Base-by-base conservation (phyloP, 2,329 filamentous ascomycete genomes). In the Acrocalymma vagum region DNA sequence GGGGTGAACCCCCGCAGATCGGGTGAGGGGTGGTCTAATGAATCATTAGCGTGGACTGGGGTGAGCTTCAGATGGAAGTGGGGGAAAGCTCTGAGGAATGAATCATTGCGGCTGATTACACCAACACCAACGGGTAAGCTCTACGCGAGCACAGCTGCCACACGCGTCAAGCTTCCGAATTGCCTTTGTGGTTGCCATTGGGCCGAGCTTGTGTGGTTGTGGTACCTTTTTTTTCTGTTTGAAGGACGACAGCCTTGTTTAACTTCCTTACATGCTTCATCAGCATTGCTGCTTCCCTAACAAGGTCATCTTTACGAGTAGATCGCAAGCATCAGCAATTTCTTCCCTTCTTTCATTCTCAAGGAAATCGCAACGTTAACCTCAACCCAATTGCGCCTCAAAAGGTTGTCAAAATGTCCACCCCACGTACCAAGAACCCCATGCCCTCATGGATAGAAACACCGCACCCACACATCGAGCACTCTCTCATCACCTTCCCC, bases 401-500 rank as follows among this genome's bases (percentile, higher is more conserved):
- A 26, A 31, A n/a, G n/a, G n/a, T 11, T 22, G n/a, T 29, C 31
- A 51, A 34, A 25, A 58, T 58, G 55, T 18, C 55, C 3, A 42
- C 51, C 16, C 51, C 51, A 23, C 37, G 40, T 32, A 58, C 55
- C 9, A 54, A 29, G 26, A 50, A 45, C 16, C 40, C 56, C 3
- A 55, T 70, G 55, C 65, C 66, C 3, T 48, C 47, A 23, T 69
- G 67, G 69, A 63, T 73, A 29, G 30, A 62, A 34, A 59, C 30
- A 15, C 45, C 48, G 15, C 36, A 54, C 34, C 48, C 48, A 11
- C 37, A 34, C 22, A 8, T 53, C 25, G 10, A 42, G 11, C 51
- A 60, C 50, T 55, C 41, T 29, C 40, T 58, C 22, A 63, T 78
- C 39, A 56, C 63, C 42, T 75, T 72, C 44, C 76, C 76, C 2